Evolutionary conservation across 371 early-diverging fungal species (phyloP).

Genomic region (Gilbertella persicaria): DNA sequence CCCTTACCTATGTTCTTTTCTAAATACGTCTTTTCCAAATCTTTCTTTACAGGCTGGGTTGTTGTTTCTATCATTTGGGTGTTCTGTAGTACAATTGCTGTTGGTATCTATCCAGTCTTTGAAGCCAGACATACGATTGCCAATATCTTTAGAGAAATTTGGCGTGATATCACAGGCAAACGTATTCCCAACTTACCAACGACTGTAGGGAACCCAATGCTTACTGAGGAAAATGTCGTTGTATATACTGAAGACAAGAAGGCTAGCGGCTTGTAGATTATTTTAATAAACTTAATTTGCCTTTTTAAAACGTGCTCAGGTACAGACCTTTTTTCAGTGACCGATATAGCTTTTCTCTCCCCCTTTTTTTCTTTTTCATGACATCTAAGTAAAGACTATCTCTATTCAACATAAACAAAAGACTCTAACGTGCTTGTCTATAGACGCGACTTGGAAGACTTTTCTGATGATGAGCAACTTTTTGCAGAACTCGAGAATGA

Average conservation of each 20-base stretch:
- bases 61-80: constrained; percentile 65
- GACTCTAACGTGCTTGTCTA: too few species aligned
- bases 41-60: constrained; percentile 73
- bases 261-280: neutral
- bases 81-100: constrained; percentile 53
- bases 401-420: too few species aligned
- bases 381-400: too few species aligned
- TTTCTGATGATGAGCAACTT: constrained; percentile 64
- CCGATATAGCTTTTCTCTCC: too few species aligned
- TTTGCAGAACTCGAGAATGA: constrained; percentile 68
- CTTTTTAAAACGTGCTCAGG: too few species aligned
- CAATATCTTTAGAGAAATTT: constrained; percentile 42
- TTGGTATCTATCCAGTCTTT: constrained; percentile 61
- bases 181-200: constrained; percentile 20
- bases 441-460: constrained; percentile 18
- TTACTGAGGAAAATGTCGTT: constrained; percentile 24
- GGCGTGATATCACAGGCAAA: constrained; percentile 40
- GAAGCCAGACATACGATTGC: constrained; percentile 54
- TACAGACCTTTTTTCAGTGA: too few species aligned
- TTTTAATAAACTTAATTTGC: too few species aligned
- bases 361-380: too few species aligned
- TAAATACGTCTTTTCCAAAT: constrained; percentile 60
- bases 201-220: constrained; percentile 5
- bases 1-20: constrained; percentile 70
- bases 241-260: constrained; percentile 22